Evolutionary conservation across 2,329 filamentous ascomycete genomes (phyloP), one percentile per base, ranked within the genome.

Genomic region (Aspergillus aculeatus): DNA sequence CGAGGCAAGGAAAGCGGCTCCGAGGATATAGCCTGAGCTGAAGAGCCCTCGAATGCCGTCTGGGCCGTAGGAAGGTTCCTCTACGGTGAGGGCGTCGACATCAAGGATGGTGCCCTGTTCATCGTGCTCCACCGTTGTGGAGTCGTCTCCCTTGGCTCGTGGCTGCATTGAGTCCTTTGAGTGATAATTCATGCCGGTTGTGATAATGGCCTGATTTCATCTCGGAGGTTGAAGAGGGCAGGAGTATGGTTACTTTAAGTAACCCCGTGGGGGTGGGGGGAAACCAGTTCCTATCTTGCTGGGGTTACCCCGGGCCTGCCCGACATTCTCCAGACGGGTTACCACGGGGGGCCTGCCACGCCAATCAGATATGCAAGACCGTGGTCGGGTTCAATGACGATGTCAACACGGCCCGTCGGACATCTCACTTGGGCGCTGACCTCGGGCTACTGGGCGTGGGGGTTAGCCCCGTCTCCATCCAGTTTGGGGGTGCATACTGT

Each of bases 1-100:
- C 5, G 73, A 77, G 0, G 78, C 78, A 6, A 80, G 69, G 24
- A 79, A 70, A 0, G 78, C 77, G 9, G 77, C 77, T 14, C 76
- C 75, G 6, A 78, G 71, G 41, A 81, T 75, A 55, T 75, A 80
- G 0, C 71, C 70, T 0, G 75, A 78, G 32, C 64, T 62, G 14
- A 77, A 14, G 19, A 79, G 68, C 5, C 72, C 74, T 24, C 60
- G 57, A 49, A 75, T 51, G 10, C 75, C 74, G 31, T 64, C 52
- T 5, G 59, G 62, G 14, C 72, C 74, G 54, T 76, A 76, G 21
- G 51, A 32, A 12, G 38, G 21, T 29, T 10, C 26, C 31, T 16
- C 12, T 21, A 49, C 26, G 26, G 11, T 24, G 12, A 23, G 10
- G 12, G 19, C 21, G 16, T 49, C 47, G 11, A 49, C 21, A 21